These are phyloP conservation scores for Saturnispora hagleri DNA, from an alignment of 805 yeast genomes.

Conservation along the genomic window DNA sequence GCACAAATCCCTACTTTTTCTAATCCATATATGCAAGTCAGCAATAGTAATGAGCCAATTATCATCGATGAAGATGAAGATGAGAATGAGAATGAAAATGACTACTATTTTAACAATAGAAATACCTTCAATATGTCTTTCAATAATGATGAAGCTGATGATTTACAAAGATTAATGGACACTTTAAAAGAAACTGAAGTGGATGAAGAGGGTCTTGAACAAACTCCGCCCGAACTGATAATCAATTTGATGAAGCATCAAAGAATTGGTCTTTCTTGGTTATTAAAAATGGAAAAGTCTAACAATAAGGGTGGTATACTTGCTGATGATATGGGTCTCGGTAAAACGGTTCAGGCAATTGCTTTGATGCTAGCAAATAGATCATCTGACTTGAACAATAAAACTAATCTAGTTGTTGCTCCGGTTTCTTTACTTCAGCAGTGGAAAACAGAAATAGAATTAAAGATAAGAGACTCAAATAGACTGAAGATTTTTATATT, in stretches of 20 bases:
- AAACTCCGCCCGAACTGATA: slow-evolving; percentile 61
- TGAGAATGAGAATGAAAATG: not conserved
- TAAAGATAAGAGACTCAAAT: slow-evolving; percentile 44
- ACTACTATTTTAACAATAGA: not conserved
- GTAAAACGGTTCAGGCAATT: slow-evolving; percentile 65
- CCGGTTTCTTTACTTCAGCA: slow-evolving; percentile 83
- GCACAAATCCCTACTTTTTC: not conserved
- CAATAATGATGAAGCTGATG: slow-evolving; percentile 16
- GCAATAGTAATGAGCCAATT: not conserved
- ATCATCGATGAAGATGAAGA: slow-evolving; percentile 7
- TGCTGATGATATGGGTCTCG: slow-evolving; percentile 81
- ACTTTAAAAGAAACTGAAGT: slow-evolving; percentile 45
- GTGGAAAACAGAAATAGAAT: slow-evolving; percentile 71
- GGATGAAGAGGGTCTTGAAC: slow-evolving; percentile 37
- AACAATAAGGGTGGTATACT: slow-evolving; percentile 56
- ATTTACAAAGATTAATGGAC: slow-evolving; percentile 16
- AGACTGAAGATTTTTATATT: slow-evolving; percentile 46
- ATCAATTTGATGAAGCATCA: slow-evolving; percentile 52
- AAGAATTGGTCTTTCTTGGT: slow-evolving; percentile 76
- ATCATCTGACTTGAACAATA: slow-evolving; percentile 24
- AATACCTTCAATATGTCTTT: not conserved
- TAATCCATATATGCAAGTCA: not conserved
- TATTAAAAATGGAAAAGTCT: slow-evolving; percentile 57
- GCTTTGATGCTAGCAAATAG: slow-evolving; percentile 45
- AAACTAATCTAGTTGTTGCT: slow-evolving; percentile 70